Percentiles rank a stretch among this genome's conserved stretches.
Evolutionary conservation across 1,284 basidiomycete genomes (phyloP).

Genomic region (Serendipita sp.): DNA sequence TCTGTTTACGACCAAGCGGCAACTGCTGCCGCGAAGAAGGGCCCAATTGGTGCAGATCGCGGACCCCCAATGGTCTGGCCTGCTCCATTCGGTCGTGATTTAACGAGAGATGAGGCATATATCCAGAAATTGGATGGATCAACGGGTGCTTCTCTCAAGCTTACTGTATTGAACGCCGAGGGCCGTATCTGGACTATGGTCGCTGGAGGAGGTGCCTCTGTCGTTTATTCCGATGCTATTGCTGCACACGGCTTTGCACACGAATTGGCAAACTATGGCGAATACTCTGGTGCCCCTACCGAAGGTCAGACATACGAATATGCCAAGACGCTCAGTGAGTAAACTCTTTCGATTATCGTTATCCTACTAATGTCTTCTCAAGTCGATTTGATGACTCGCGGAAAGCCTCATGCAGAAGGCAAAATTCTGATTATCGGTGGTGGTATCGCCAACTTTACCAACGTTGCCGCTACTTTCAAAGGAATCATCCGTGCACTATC

Average conservation of each 20-base stretch:
- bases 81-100: conserved; percentile 91
- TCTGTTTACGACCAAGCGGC: conserved; percentile 48
- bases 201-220: conserved; percentile 66
- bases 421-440: conserved; percentile 99
- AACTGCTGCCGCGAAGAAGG: conserved; percentile 28
- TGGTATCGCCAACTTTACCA: conserved; percentile 99
- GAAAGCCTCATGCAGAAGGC: conserved; percentile 67
- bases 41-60: conserved; percentile 65
- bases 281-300: conserved; percentile 97
- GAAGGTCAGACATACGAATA: conserved; percentile 99
- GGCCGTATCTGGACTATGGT: conserved; percentile 99
- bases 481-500: conserved; percentile 96
- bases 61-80: conserved; percentile 99
- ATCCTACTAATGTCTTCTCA: conserved; percentile 1
- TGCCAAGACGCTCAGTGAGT: conserved; percentile 88
- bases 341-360: neutral
- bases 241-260: conserved; percentile 93
- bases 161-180: conserved; percentile 89
- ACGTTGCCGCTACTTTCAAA: conserved; percentile 98
- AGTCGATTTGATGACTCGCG: conserved; percentile 93
- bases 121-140: conserved; percentile 96
- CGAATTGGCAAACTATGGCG: conserved; percentile 98
- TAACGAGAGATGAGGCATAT: conserved; percentile 98
- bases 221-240: conserved; percentile 91
- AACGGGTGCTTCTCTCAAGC: conserved; percentile 94